A percentile compares a stretch with the other conserved stretches of the same genome.
Conservation (phyloP, 495 filamentous ascomycete genomes). For the Friedmanniomyces simplex region DNA sequence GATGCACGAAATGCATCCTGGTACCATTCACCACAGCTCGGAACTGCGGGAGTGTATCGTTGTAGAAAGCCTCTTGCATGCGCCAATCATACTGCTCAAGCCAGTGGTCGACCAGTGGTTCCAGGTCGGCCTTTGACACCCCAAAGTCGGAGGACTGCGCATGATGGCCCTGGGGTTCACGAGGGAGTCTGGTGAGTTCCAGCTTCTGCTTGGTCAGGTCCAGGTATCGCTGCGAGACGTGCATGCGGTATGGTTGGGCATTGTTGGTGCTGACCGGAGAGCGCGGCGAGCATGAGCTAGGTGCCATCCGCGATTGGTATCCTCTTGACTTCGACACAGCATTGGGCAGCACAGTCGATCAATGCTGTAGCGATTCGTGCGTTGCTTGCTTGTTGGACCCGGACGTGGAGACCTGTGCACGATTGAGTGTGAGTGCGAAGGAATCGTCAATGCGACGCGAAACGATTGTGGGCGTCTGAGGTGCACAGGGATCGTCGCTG, state of each 20-base stretch:
- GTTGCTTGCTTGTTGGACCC: too few relatives aligned
- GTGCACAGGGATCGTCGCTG: too few relatives aligned
- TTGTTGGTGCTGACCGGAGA: constrained; percentile 38
- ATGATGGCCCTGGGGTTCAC: constrained; percentile 23
- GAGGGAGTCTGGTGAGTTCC: constrained; percentile 29
- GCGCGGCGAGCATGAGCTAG: constrained; percentile 22
- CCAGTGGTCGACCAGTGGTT: constrained; percentile 33
- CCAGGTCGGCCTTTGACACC: constrained; percentile 30
- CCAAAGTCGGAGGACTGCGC: constrained; percentile 24
- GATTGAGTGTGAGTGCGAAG: too few relatives aligned
- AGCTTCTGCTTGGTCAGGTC: constrained; percentile 34
- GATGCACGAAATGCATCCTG: constrained; percentile 34
- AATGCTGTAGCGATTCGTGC: too few relatives aligned
- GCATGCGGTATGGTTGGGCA: constrained; percentile 20
- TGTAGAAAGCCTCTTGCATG: constrained; percentile 43
- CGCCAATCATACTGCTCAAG: constrained; percentile 54
- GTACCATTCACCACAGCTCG: constrained; percentile 39
- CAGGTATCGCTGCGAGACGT: constrained; percentile 30
- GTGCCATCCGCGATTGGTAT: constrained; percentile 1
- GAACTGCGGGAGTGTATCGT: constrained; percentile 48
- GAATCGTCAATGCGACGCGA: too few relatives aligned
- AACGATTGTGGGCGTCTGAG: too few relatives aligned
- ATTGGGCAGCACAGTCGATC: too few relatives aligned
- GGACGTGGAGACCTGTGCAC: too few relatives aligned
- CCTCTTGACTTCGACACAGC: too few relatives aligned